phyloP scores from a whole-genome alignment of 345 rosid genomes.

The sweet orange (Citrus sinensis) region DNA sequence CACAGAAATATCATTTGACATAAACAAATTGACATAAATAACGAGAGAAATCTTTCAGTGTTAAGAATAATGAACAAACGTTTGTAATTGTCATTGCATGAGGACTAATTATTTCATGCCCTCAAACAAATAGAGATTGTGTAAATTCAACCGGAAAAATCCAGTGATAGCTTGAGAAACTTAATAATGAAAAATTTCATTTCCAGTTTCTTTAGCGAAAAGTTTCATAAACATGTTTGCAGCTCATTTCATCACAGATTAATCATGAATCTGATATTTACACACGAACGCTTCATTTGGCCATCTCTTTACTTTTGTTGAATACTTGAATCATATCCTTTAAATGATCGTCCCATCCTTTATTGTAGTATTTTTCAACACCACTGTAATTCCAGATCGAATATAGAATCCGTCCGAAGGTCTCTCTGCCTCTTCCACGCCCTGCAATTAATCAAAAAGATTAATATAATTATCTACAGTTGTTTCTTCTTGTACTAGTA shows the following conservation, averaged over 20 bases:
- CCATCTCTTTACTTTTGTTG: background rate
- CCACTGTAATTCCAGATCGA: constrained; percentile 75
- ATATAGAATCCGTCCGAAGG: constrained; percentile 70
- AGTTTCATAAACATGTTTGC: background rate
- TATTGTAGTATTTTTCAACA: constrained; percentile 69
- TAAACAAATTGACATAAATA: too few relatives aligned
- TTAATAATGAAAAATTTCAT: background rate
- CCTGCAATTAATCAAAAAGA: constrained; percentile 28
- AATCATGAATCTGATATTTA: background rate
- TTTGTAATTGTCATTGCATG: background rate
- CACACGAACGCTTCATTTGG: background rate
- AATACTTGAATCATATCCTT: too few relatives aligned
- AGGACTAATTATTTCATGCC: background rate
- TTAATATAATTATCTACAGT: background rate
- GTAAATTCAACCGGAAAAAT: background rate
- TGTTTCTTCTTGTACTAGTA: too few relatives aligned
- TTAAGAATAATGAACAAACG: too few relatives aligned
- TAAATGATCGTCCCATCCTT: constrained; percentile 57
- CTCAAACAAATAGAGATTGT: background rate
- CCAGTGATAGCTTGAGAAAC: background rate
- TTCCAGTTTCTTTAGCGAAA: background rate
- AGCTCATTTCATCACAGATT: background rate
- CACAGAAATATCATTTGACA: too few relatives aligned
- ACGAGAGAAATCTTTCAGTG: too few relatives aligned
- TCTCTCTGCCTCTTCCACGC: constrained; percentile 68